Base-by-base conservation (phyloP, 1,139 yeast species). In the Hyphopichia khmerensis region DNA sequence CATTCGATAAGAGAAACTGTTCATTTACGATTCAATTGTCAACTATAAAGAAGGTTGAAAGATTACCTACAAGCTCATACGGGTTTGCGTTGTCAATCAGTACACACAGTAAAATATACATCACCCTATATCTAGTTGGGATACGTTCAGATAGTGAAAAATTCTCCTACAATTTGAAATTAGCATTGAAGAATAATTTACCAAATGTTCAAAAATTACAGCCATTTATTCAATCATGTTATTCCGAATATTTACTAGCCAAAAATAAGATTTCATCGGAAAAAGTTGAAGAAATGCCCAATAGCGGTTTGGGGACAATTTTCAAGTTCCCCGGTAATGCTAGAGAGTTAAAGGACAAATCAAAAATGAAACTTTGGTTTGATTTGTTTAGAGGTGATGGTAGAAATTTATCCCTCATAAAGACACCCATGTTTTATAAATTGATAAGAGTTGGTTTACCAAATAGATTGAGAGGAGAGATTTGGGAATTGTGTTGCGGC, bases 401-500 rank as follows among this genome's bases (percentile, higher is more conserved):
- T 14, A 72, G 96, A 40, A 91, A 91, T 56, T 67, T 95, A 41
- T 83, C 95, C 1, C 55, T 91, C 21, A 74, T 88, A 1, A 78
- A 82, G 40, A 88, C 87, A 43, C 89, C 84, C 26, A 80, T 83
- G 60, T 93, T 89, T 59, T 87, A 83, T 61, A 87, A 87, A 55
- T 76, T 91, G 42, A 77, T 93, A 16, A 75, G 97, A 42, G 95
- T 90, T 15, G 99, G 99, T 0, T 72, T 95, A 33, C 98, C 99
- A 8, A 93, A 93, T 58, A 72, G 95, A 45, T 70, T 93, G 42
- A 75, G 99, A 51, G 99, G 99, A 29, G 99, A 95, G 58, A 73
- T 93, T 15, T 95, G 99, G 99, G 99, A 93, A 61, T 67, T 89
- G 45, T 80, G 90, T 41, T 80, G 90, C 42, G 99, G 99, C 5